Evolutionary conservation across 2,329 filamentous ascomycete species (phyloP).

Genomic region (Sclerotinia sclerotiorum): DNA sequence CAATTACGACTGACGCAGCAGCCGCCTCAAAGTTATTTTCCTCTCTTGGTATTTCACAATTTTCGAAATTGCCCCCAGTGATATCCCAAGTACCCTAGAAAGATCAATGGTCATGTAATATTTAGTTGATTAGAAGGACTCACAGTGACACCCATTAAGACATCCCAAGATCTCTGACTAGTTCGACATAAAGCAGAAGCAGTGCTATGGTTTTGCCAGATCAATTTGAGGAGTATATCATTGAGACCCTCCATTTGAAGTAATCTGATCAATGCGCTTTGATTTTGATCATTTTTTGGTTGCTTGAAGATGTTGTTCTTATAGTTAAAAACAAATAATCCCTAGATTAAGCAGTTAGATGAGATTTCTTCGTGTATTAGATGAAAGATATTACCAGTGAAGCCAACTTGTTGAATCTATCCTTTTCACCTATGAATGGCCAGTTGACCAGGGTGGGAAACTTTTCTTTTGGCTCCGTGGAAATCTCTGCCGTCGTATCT

Average conservation of each 20-base stretch:
- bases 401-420: slow-evolving; percentile 12
- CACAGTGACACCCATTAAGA: slow-evolving; percentile 16
- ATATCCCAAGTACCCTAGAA: slow-evolving; percentile 20
- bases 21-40: not conserved
- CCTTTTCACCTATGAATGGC: not conserved
- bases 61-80: slow-evolving; percentile 2
- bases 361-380: not conserved
- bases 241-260: not conserved
- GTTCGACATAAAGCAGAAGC: not conserved
- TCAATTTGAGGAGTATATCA: slow-evolving; percentile 10
- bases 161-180: slow-evolving; percentile 13
- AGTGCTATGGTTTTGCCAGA: slow-evolving; percentile 9
- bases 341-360: not conserved
- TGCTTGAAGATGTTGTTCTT: slow-evolving; percentile 1
- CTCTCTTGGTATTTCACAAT: slow-evolving; percentile 17
- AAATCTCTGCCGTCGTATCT: not conserved
- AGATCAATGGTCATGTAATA: not conserved
- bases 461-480: not conserved
- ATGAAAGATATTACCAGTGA: slow-evolving; percentile 5
- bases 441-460: slow-evolving; percentile 3
- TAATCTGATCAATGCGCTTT: slow-evolving; percentile 15
- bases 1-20: slow-evolving; percentile 7
- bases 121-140: not conserved
- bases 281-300: slow-evolving; percentile 1
- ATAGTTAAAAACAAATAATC: slow-evolving; percentile 1